Evolutionary conservation across 106 monocot genomes (phyloP).

Genomic region (Xerophyta viscosa): DNA sequence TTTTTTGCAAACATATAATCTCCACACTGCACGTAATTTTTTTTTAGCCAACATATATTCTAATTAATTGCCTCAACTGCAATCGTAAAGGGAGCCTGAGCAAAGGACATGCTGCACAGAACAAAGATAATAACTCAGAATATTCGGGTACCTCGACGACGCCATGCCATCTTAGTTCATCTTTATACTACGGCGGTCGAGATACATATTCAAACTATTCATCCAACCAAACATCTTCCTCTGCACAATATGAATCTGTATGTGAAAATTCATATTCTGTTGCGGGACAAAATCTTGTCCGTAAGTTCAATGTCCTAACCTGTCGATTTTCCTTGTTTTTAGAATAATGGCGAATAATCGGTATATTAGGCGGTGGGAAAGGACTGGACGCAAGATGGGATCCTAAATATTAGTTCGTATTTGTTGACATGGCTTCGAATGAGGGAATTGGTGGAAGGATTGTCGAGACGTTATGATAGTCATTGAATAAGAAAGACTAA

Average conservation of each 20-base stretch:
- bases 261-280: no score
- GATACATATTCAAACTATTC: slow-evolving; percentile 1
- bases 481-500: no score
- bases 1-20: no score
- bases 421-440: no score
- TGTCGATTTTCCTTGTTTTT: not conserved
- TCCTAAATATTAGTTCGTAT: not conserved
- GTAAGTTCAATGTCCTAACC: no score
- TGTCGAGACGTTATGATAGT: no score
- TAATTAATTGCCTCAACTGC: no score
- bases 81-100: slow-evolving; percentile 1
- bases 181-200: slow-evolving; percentile 10
- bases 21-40: no score
- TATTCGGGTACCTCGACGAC: not conserved
- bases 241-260: slow-evolving; percentile 1
- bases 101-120: not conserved
- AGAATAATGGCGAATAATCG: not conserved
- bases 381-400: slow-evolving; percentile 7
- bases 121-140: not conserved
- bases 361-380: slow-evolving; percentile 3
- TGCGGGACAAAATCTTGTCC: not conserved
- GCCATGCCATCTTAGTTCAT: slow-evolving; percentile 1
- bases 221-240: not conserved
- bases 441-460: no score
- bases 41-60: no score